Conservation (phyloP, 352 stramenopile genomes). For the Aphanomyces cochlioides region DNA sequence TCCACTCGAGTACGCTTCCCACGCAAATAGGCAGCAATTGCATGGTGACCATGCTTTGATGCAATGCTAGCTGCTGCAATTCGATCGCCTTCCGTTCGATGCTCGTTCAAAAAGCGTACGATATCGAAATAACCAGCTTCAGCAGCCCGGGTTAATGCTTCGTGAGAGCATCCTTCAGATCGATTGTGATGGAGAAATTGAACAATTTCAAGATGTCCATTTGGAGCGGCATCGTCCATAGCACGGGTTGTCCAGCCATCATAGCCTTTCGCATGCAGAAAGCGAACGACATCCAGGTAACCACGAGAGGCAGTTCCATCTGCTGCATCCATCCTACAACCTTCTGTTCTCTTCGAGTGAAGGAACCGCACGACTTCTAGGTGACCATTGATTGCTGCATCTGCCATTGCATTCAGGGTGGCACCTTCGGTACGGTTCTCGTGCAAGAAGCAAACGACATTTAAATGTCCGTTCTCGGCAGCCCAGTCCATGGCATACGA, state of each 20-base stretch:
- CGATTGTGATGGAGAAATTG: conserved; percentile 22
- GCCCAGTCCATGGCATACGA: conserved; percentile 1
- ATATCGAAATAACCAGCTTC: conserved; percentile 14
- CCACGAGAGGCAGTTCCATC: conserved; percentile 7
- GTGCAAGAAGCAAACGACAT: conserved; percentile 1
- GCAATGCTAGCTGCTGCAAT: background rate
- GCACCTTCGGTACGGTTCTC: conserved; percentile 16
- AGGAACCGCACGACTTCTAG: conserved; percentile 23
- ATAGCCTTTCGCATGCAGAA: conserved; percentile 9
- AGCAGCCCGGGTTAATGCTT: conserved; percentile 8
- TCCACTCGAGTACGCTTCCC: background rate
- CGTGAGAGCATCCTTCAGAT: conserved; percentile 8
- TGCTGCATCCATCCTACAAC: conserved; percentile 18
- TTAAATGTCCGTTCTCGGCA: background rate
- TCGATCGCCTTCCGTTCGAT: conserved; percentile 7
- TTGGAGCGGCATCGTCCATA: conserved; percentile 21
- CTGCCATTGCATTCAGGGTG: conserved; percentile 19
- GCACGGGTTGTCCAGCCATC: background rate
- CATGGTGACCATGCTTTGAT: background rate
- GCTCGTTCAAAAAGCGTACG: background rate
- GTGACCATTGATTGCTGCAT: conserved; percentile 24
- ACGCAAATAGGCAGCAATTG: conserved; percentile 8
- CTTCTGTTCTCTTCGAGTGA: conserved; percentile 9
- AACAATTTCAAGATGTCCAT: conserved; percentile 27
- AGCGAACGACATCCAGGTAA: conserved; percentile 12